Evolutionary conservation across 169 alveolate genomes (phyloP).

Genomic region (Toxoplasma gondii): DNA sequence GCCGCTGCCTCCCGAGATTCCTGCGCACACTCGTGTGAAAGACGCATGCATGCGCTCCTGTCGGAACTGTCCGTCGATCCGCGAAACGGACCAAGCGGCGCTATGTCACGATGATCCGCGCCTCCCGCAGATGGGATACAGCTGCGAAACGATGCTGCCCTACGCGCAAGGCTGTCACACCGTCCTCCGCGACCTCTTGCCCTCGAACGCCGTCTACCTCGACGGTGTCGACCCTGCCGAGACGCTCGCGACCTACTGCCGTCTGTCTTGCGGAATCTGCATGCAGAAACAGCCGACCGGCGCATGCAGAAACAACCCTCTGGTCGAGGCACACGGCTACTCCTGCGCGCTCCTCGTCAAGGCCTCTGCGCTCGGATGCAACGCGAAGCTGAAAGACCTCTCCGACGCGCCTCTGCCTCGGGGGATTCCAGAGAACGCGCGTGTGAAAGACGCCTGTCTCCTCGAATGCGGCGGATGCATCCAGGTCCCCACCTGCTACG

Average conservation of each 20-base stretch:
- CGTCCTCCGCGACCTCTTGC: constrained; percentile 61
- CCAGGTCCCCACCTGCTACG: constrained; percentile 74
- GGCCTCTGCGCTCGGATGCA: constrained; percentile 69
- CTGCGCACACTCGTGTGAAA: constrained; percentile 69
- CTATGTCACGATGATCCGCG: constrained; percentile 74
- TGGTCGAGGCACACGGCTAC: constrained; percentile 67
- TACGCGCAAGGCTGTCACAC: constrained; percentile 62
- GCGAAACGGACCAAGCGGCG: constrained; percentile 40
- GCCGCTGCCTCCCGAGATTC: constrained; percentile 46
- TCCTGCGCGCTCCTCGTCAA: constrained; percentile 66
- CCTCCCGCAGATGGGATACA: constrained; percentile 74
- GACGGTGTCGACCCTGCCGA: constrained; percentile 32
- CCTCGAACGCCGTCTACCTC: constrained; percentile 46
- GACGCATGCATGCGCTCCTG: constrained; percentile 72
- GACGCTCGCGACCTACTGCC: not conserved
- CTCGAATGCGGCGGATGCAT: constrained; percentile 69
- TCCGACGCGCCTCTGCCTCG: constrained; percentile 62
- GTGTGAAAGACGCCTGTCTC: constrained; percentile 69
- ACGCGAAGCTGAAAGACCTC: constrained; percentile 63
- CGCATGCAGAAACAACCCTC: constrained; percentile 69
- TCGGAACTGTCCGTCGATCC: not conserved
- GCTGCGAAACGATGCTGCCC: constrained; percentile 72
- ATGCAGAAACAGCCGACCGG: constrained; percentile 17
- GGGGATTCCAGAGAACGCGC: constrained; percentile 60
- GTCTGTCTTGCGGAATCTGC: constrained; percentile 17